Conservation (phyloP, 148 eudicot species). For the Rhododendron molle region DNA sequence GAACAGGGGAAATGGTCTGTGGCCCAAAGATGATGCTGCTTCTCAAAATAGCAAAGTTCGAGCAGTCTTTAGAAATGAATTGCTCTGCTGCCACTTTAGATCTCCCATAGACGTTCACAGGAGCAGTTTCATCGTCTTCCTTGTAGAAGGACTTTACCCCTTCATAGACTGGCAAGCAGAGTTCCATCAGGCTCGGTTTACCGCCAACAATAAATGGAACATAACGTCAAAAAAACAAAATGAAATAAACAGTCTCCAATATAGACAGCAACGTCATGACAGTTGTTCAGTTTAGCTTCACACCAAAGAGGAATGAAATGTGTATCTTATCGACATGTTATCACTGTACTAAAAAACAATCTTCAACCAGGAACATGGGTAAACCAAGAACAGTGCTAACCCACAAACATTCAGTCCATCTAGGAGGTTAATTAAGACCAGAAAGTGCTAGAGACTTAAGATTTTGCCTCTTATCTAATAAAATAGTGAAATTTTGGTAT, state of each 20-base stretch:
- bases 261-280: not conserved
- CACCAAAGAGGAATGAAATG: not conserved
- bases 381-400: not conserved
- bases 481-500: not conserved
- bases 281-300: slow-evolving; percentile 3
- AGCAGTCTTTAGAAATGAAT: slow-evolving; percentile 49
- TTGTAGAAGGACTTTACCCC: slow-evolving; percentile 85
- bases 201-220: not conserved
- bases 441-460: not conserved
- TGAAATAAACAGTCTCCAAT: not conserved
- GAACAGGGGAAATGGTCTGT: slow-evolving; percentile 72
- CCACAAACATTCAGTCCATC: not conserved
- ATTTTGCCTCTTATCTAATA: not conserved
- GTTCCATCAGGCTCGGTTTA: slow-evolving; percentile 17
- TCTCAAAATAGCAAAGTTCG: slow-evolving; percentile 81
- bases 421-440: not conserved
- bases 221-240: not conserved
- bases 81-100: slow-evolving; percentile 85
- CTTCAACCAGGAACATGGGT: not conserved
- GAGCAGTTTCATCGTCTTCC: slow-evolving; percentile 76
- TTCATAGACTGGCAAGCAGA: slow-evolving; percentile 69
- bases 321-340: not conserved
- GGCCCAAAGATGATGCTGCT: slow-evolving; percentile 95
- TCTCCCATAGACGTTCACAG: slow-evolving; percentile 80
- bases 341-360: not conserved